Base-by-base conservation (phyloP, 805 yeast species). In the Cyberlindnera euphorbiae region DNA sequence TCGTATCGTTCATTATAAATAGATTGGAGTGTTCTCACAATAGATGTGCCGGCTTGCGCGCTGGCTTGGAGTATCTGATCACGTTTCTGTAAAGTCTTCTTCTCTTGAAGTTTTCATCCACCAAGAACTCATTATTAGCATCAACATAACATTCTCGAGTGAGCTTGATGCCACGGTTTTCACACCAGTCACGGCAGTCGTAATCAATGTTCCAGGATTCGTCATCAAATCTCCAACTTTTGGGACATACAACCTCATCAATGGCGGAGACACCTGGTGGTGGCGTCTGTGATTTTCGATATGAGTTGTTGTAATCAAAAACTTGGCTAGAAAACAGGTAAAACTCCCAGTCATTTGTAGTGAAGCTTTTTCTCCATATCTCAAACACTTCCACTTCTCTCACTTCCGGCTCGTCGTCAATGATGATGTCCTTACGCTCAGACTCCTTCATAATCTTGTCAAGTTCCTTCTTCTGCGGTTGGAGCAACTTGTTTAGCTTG, bases 381-480 rank as follows among this genome's bases (percentile, higher is more conserved):
- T 88, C 95, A 55, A 69, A 89, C 1, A 89, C 65, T 52, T 88
- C 94, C 7, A 85, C 88, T n/a, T 62, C 56, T 29, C 75, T 64
- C 1, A 62, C 56, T 32, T 77, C 79, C 0, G 87, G 81, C 0
- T 71, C 62, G 39, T 79, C 87, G 52, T 85, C 94, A 17, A 80
- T 70, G n/a, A 84, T 63, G 8, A 88, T 74, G 42, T 76, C 75
- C 16, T 62, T 55, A 35, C 69, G 54, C 34, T 68, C 70, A 26
- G 61, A 57, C 26, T 50, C 57, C 17, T 60, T 61, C 5, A 64
- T 53, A 4, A 58, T 39, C 38, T 57, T 52, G 30, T 59, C 59
- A 31, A 63, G 38, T 22, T 47, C 58, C 24, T 46, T 42, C 39
- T 52, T 58, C 31, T 59, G 52, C 14, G 60, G 52, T 27, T 55